Conservation (phyloP, 208 protist genomes). For the Herpetomonas samuelpessoai region DNA sequence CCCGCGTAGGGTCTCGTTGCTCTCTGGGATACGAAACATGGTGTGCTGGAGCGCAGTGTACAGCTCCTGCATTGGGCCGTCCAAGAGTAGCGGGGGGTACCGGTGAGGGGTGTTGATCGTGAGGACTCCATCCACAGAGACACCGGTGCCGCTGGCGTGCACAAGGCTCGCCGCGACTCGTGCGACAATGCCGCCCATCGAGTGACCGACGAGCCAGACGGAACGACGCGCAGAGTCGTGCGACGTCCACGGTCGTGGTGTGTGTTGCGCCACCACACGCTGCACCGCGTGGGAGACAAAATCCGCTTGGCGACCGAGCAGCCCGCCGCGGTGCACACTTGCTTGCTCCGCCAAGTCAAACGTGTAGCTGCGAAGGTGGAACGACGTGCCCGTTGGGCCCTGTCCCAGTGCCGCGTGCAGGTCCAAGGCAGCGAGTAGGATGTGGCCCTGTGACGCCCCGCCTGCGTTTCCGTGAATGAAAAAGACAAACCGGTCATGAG, state of each 20-base stretch:
- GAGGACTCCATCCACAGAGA: slow-evolving; percentile 41
- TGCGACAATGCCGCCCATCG: slow-evolving; percentile 60
- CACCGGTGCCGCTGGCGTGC: not conserved
- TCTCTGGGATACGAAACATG: too few species aligned
- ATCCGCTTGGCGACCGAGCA: slow-evolving; percentile 37
- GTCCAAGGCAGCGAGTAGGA: too few species aligned
- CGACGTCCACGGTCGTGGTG: not conserved
- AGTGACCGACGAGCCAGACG: slow-evolving; percentile 60
- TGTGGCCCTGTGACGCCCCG: slow-evolving; percentile 22
- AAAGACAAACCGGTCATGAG: slow-evolving; percentile 14
- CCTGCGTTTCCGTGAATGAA: slow-evolving; percentile 58
- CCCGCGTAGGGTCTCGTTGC: not conserved
- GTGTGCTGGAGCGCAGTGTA: slow-evolving; percentile 22
- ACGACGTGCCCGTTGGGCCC: not conserved
- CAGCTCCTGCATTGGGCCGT: slow-evolving; percentile 29
- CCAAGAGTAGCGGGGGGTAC: slow-evolving; percentile 45
- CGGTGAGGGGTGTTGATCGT: slow-evolving; percentile 46
- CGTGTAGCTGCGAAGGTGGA: slow-evolving; percentile 16
- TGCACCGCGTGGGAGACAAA: slow-evolving; percentile 38
- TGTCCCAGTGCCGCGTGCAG: slow-evolving; percentile 18
- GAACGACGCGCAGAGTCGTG: not conserved
- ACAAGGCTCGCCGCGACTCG: slow-evolving; percentile 25
- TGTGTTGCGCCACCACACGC: slow-evolving; percentile 8
- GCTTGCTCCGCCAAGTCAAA: slow-evolving; percentile 45
- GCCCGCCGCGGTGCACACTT: slow-evolving; percentile 46